Conservation (phyloP, 768 basidiomycete species). For the Rhizopogon sp. region DNA sequence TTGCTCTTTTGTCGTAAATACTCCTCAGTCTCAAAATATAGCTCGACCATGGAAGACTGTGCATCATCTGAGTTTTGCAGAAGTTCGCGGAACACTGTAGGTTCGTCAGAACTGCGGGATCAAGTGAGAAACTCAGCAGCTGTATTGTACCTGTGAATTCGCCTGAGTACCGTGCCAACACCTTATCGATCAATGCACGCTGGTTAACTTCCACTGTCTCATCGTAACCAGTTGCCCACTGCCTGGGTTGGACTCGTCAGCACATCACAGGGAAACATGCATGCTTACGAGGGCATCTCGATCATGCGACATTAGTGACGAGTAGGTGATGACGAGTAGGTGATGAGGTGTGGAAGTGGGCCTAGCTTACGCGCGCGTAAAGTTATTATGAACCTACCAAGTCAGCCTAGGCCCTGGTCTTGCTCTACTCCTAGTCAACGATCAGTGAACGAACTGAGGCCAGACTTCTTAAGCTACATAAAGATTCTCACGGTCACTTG, state of each 20-base stretch:
- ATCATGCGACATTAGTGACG: constrained; percentile 22
- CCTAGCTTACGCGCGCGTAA: too few relatives aligned
- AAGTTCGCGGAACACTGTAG: constrained; percentile 69
- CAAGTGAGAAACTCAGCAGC: background rate
- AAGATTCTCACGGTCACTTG: too few relatives aligned
- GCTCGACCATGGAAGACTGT: constrained; percentile 68
- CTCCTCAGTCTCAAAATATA: constrained; percentile 67
- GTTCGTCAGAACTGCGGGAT: background rate
- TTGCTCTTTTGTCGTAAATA: constrained; percentile 32
- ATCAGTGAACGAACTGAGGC: too few relatives aligned
- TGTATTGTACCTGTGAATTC: constrained; percentile 69
- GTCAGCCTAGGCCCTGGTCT: too few relatives aligned
- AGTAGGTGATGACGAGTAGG: constrained; percentile 1
- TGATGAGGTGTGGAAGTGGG: constrained; percentile 7
- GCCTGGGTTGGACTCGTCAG: constrained; percentile 1
- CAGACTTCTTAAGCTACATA: too few relatives aligned
- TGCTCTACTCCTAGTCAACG: too few relatives aligned
- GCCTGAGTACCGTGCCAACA: constrained; percentile 91
- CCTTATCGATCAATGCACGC: constrained; percentile 94
- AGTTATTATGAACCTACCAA: too few relatives aligned
- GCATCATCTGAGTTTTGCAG: constrained; percentile 97
- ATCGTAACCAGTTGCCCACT: constrained; percentile 63
- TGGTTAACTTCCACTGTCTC: constrained; percentile 91
- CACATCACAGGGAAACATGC: background rate
- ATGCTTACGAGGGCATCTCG: constrained; percentile 24